These are phyloP conservation scores for Rhynchosporium agropyri DNA, from an alignment of 2,329 filamentous ascomycete species.

Conservation along the genomic window DNA sequence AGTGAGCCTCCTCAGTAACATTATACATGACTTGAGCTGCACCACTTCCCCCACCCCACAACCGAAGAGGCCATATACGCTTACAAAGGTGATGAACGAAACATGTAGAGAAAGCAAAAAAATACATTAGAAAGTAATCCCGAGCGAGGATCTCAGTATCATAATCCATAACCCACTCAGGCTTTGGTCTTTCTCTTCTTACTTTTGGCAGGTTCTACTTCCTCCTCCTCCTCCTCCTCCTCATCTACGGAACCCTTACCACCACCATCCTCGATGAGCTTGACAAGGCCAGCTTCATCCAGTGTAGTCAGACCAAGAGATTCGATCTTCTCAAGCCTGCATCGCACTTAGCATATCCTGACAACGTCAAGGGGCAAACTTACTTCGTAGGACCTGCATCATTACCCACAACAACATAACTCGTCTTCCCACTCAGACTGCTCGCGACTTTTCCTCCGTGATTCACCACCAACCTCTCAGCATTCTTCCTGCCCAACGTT, in stretches of 20 bases:
- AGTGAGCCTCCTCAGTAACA: too few relatives aligned
- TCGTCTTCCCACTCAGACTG: slow-evolving; percentile 33
- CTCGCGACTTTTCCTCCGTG: slow-evolving; percentile 35
- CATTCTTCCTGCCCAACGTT: slow-evolving; percentile 31
- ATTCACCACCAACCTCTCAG: slow-evolving; percentile 28
- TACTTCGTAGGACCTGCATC: slow-evolving; percentile 36
- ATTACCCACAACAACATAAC: slow-evolving; percentile 34
- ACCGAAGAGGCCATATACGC: neutral
- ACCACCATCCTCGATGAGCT: slow-evolving; percentile 24
- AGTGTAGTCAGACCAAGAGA: slow-evolving; percentile 25
- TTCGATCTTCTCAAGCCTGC: slow-evolving; percentile 32
- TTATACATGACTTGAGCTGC: too few relatives aligned
- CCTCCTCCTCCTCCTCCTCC: slow-evolving; percentile 24
- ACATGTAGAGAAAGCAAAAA: neutral
- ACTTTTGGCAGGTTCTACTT: slow-evolving; percentile 26
- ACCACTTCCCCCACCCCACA: too few relatives aligned
- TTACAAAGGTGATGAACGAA: neutral
- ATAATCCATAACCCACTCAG: slow-evolving; percentile 11
- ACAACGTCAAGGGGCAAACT: neutral
- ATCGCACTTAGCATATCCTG: neutral
- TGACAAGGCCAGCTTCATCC: slow-evolving; percentile 32
- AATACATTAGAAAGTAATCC: neutral
- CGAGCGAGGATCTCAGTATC: neutral
- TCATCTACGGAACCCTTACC: slow-evolving; percentile 27
- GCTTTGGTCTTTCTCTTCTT: slow-evolving; percentile 33